Conservation (phyloP, 2,329 filamentous ascomycete species). For the Colletotrichum sp. region DNA sequence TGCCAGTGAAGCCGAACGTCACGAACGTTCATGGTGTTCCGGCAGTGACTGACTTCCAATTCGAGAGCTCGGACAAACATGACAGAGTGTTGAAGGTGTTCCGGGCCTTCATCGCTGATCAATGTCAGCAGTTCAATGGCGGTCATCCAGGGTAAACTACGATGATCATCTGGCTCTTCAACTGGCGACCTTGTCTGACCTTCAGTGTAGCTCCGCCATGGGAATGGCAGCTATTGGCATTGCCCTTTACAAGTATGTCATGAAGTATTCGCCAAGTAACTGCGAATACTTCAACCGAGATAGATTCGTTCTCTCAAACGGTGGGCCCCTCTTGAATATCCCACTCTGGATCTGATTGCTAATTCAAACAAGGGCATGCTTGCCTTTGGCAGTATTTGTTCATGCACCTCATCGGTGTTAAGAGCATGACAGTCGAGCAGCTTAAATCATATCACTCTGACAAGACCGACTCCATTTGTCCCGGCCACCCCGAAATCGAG, state of each 20-base stretch:
- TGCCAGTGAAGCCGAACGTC: conserved; percentile 8
- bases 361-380: conserved; percentile 38
- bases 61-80: conserved; percentile 11
- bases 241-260: conserved; percentile 64
- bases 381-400: conserved; percentile 61
- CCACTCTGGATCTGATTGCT: no score
- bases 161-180: neutral
- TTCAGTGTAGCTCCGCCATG: conserved; percentile 49
- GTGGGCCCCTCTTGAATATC: conserved; percentile 16
- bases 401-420: conserved; percentile 58
- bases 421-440: conserved; percentile 60
- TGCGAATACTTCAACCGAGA: conserved; percentile 66
- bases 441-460: conserved; percentile 57
- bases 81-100: conserved; percentile 61
- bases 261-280: conserved; percentile 62
- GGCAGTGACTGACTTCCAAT: neutral
- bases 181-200: neutral
- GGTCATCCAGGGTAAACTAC: conserved; percentile 72
- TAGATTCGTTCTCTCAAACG: conserved; percentile 67
- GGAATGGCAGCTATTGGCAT: conserved; percentile 68
- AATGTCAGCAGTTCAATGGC: conserved; percentile 73
- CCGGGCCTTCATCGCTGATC: conserved; percentile 67
- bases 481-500: conserved; percentile 63
- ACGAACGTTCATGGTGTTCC: conserved; percentile 1
- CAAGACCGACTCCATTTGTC: conserved; percentile 53